Evolutionary conservation across 2,329 filamentous ascomycete species (phyloP), one percentile per base, ranked within the genome.

Genomic region (Calonectria ilicicola): DNA sequence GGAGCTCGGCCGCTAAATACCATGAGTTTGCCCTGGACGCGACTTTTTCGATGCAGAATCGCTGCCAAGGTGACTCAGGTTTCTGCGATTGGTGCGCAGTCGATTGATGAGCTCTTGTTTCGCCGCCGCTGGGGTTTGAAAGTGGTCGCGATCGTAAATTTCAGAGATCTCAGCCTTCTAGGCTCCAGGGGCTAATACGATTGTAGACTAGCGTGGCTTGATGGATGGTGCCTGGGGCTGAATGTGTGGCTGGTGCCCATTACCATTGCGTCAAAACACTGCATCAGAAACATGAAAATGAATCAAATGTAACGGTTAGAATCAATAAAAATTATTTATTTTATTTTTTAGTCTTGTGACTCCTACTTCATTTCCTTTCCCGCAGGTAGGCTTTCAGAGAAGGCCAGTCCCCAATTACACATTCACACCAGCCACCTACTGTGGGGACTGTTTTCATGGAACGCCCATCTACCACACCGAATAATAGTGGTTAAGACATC

Each of bases 141-240:
- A 66, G 72, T 75, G 74, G 73, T 78, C 78, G 80, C 77, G 74
- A 78, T 78, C 77, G 79, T 81, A 84, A 84, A 84, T 84, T 84
- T 84, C 80, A 81, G 76, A 79, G 76, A 79, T 80, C 76, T 74
- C 76, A 77, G 76, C 78, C 72, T 76, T 65, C 71, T 65, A 79
- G 74, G 76, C 73, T 74, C 5, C n/a, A 15, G 17, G 9, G 69
- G 51, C 75, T 79, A 80, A 56, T 23, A 65, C 38, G 0, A 35
- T 26, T 58, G 53, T 35, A 60, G 74, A 46, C 67, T 75, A 74
- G 70, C 10, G 56, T 6, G 14, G 10, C 53, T 60, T 53, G 44
- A 49, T 63, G 27, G 75, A 49, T 63, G 27, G 75, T 79, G 77
- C 75, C 76, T 71, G 9, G 51, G n/a, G 21, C 47, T 27, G 5